phyloP scores from a whole-genome alignment of 768 basidiomycete species.

The Coprinopsis marcescibilis region DNA sequence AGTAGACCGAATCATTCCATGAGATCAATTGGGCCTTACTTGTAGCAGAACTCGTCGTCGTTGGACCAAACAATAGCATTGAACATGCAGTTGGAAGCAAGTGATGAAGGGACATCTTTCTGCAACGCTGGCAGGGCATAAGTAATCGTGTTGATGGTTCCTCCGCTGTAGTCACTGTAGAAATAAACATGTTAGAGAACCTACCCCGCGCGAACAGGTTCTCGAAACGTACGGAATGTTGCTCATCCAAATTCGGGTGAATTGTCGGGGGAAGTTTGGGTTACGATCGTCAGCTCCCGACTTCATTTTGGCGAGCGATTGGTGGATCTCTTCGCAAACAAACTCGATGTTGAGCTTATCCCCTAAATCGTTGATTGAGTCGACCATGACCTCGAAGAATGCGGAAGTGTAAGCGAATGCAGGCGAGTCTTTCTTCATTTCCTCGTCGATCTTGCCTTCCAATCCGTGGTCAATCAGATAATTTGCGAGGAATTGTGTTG shows the following conservation, averaged over 20 bases:
- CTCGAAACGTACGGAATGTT: constrained; percentile 26
- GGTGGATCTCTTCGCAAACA: constrained; percentile 24
- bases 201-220: background rate
- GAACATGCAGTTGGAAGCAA: constrained; percentile 23
- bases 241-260: constrained; percentile 29
- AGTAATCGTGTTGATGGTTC: constrained; percentile 21
- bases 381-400: constrained; percentile 24
- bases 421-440: constrained; percentile 15
- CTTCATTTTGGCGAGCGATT: constrained; percentile 24
- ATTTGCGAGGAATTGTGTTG: constrained; percentile 16
- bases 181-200: background rate
- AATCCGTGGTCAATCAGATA: constrained; percentile 18
- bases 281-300: constrained; percentile 21
- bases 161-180: constrained; percentile 26
- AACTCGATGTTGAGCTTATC: constrained; percentile 23
- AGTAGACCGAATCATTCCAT: background rate
- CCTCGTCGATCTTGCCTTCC: constrained; percentile 8
- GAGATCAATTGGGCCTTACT: constrained; percentile 13
- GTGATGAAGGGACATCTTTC: constrained; percentile 16
- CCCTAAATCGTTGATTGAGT: constrained; percentile 19
- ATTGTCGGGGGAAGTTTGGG: constrained; percentile 22
- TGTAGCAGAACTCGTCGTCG: constrained; percentile 25
- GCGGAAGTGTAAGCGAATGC: constrained; percentile 17
- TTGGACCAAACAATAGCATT: constrained; percentile 23
- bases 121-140: constrained; percentile 24